Percentiles rank a stretch among this genome's conserved stretches.
These are phyloP conservation scores for Cladosporium sp. DNA, from an alignment of 2,329 filamentous ascomycete species.

Conservation along the genomic window DNA sequence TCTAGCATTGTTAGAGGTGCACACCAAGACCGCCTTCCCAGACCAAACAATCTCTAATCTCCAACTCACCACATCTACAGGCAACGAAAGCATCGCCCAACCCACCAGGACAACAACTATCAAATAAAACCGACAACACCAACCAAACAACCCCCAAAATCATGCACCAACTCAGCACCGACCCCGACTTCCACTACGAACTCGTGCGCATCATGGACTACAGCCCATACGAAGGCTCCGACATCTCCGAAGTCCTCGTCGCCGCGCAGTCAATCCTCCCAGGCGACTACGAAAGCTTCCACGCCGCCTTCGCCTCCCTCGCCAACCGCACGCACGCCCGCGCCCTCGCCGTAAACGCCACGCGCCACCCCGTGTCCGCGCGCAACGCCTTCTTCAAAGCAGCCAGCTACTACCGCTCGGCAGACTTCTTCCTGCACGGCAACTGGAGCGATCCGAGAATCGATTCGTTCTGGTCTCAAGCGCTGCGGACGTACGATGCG, in stretches of 20 bases:
- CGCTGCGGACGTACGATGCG: conserved; percentile 36
- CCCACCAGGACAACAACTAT: too few species aligned
- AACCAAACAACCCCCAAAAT: too few species aligned
- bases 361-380: neutral
- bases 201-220: conserved; percentile 5
- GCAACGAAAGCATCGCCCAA: too few species aligned
- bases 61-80: too few species aligned
- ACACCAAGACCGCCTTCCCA: too few species aligned
- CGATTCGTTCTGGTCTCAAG: conserved; percentile 34
- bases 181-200: conserved; percentile 16
- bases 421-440: conserved; percentile 42
- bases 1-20: too few species aligned
- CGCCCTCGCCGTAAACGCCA: conserved; percentile 9
- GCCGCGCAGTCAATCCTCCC: conserved; percentile 7
- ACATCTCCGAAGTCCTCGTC: conserved; percentile 5
- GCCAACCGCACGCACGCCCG: conserved; percentile 3
- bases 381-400: conserved; percentile 31
- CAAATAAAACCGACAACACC: too few species aligned
- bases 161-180: conserved; percentile 3
- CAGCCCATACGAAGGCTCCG: conserved; percentile 10
- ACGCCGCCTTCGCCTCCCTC: conserved; percentile 8
- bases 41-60: too few species aligned
- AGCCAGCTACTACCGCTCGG: conserved; percentile 40
- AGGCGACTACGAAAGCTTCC: conserved; percentile 12
- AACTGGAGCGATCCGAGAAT: conserved; percentile 42